Evolutionary conservation across 1,284 basidiomycete genomes (phyloP).

Genomic region (Apiotrichum montevideense): DNA sequence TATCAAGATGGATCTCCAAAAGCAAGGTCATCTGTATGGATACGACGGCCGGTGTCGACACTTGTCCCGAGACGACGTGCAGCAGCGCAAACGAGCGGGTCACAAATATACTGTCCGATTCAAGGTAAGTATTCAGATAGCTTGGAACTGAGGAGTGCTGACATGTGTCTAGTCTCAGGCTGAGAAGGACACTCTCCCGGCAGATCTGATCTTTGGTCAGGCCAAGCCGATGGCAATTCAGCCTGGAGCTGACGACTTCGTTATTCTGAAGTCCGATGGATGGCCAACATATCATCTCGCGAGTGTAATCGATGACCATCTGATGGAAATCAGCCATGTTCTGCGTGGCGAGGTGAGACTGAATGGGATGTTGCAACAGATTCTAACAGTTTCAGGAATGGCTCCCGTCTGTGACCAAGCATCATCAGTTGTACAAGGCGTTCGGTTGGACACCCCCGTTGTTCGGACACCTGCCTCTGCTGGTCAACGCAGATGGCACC

Average conservation of each 20-base stretch:
- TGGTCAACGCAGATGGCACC: conserved; percentile 82
- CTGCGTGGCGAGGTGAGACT: conserved; percentile 76
- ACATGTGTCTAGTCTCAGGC: conserved; percentile 57
- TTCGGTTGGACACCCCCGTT: conserved; percentile 66
- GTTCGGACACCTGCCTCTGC: conserved; percentile 86
- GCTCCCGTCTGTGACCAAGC: conserved; percentile 89
- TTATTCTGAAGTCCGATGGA: conserved; percentile 83
- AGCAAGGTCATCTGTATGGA: conserved; percentile 63
- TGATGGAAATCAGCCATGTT: conserved; percentile 95
- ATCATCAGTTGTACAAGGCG: conserved; percentile 80
- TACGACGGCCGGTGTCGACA: conserved; percentile 83
- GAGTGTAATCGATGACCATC: conserved; percentile 88
- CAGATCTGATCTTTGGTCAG: conserved; percentile 31
- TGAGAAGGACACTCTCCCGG: conserved; percentile 17
- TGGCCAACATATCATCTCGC: conserved; percentile 97
- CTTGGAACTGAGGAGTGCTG: conserved; percentile 75
- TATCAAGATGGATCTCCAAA: conserved; percentile 62
- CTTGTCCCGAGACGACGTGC: conserved; percentile 76
- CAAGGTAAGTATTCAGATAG: conserved; percentile 81
- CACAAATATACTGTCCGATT: conserved; percentile 77
- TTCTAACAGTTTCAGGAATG: conserved; percentile 68
- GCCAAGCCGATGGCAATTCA: conserved; percentile 21
- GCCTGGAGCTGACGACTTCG: conserved; percentile 64
- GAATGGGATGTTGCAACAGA: not conserved
- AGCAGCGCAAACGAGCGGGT: conserved; percentile 63